phyloP scores from a whole-genome alignment of 495 filamentous ascomycete genomes.

The Hypoxylon fragiforme region DNA sequence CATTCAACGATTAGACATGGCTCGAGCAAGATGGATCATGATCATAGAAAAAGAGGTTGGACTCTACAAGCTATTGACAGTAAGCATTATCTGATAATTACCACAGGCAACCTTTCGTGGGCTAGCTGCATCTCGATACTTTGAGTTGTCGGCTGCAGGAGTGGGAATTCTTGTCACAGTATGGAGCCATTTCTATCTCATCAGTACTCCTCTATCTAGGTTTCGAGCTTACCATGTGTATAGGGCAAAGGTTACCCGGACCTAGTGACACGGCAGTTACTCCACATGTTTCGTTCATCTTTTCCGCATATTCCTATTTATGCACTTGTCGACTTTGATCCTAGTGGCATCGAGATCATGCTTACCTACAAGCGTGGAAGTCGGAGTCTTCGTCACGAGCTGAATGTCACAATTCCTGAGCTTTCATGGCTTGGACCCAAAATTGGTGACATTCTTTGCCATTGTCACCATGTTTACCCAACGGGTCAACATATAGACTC shows the following conservation, averaged over 20 bases:
- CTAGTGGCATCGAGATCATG: slow-evolving; percentile 83
- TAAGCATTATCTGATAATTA: background rate
- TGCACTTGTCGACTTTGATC: slow-evolving; percentile 81
- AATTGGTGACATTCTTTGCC: slow-evolving; percentile 57
- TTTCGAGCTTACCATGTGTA: slow-evolving; percentile 39
- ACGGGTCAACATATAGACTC: background rate
- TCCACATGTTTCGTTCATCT: slow-evolving; percentile 48
- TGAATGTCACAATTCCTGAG: slow-evolving; percentile 56
- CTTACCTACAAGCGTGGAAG: slow-evolving; percentile 90
- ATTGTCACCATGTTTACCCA: background rate
- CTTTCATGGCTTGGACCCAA: slow-evolving; percentile 78
- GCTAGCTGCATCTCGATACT: slow-evolving; percentile 58
- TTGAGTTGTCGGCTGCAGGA: slow-evolving; percentile 52
- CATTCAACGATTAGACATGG: slow-evolving; percentile 57
- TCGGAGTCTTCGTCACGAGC: slow-evolving; percentile 68
- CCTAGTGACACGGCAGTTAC: slow-evolving; percentile 74
- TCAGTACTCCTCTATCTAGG: slow-evolving; percentile 18
- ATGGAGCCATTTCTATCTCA: slow-evolving; percentile 27
- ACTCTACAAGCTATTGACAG: background rate
- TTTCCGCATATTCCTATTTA: slow-evolving; percentile 56
- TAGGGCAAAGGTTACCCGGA: slow-evolving; percentile 95
- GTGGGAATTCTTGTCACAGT: slow-evolving; percentile 72
- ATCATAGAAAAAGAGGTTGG: slow-evolving; percentile 90
- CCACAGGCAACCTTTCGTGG: slow-evolving; percentile 78
- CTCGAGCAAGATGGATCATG: slow-evolving; percentile 67